Base-by-base conservation (phyloP, 225 moss, liverwort and hornwort species). In the Neckera pumila region DNA sequence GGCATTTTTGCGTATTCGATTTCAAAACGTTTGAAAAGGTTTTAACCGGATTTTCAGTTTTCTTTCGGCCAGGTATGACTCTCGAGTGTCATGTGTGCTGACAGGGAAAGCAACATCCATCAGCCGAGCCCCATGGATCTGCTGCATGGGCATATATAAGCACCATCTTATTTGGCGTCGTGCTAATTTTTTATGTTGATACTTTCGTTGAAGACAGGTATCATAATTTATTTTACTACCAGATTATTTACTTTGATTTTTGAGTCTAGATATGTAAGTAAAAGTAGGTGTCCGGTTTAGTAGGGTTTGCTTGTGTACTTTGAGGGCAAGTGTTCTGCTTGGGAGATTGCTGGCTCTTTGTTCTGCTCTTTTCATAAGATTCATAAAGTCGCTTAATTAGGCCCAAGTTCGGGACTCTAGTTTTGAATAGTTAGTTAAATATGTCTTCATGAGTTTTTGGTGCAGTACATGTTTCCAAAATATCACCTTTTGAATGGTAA, bases 171-270 rank as follows among this genome's bases (percentile, higher is more conserved):
- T 95, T 98, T 88, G 98, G 98, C 36, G 94, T 95, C 60, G 96
- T 98, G 64, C 90, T 95, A 43, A 93, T 96, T 78, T 97, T 96
- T 92, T 98, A 98, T 90, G 98, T 98, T 47, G 98, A 98, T 94
- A 96, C 96, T n/a, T 96, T 98, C 78, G 94, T 97, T 82, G 98
- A 97, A 88, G 98, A 97, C 90, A 98, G 94, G 98, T 98, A 92
- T 60, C 8, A 28, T 27, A 80, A 49, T 80, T 49, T 49, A 51
- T 63, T 34, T 54, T 47, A 70, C 51, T 28, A 33, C 71, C 22
- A 65, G 17, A 86, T 88, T 28, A 36, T 76, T 71, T 28, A 8
- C 21, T 45, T n/a, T 17, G 36, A 34, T 43, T 81, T 33, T 70
- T 78, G 72, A 63, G 25, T 79, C 43, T 74, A 28, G 70, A 31